phyloP scores from a whole-genome alignment of 768 basidiomycete genomes.

The Kwoniella sp. region DNA sequence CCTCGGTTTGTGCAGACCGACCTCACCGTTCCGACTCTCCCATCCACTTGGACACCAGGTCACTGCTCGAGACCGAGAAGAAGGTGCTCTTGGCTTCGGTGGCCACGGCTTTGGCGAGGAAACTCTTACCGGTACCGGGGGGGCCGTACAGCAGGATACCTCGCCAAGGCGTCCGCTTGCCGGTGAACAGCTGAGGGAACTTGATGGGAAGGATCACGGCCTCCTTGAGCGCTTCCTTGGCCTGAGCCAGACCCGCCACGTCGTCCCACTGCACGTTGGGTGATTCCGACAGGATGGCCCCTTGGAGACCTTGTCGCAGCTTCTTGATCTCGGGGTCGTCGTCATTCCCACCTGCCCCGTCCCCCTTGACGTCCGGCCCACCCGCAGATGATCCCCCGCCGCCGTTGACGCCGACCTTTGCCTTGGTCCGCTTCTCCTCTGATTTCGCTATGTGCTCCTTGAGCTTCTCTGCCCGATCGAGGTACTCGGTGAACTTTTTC shows the following conservation, averaged over 20 bases:
- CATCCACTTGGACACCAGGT: conserved; percentile 99
- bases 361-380: conserved; percentile 44
- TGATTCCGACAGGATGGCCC: conserved; percentile 84
- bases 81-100: conserved; percentile 99
- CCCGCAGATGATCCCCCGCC: conserved; percentile 47
- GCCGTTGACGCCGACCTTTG: conserved; percentile 57
- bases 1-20: neutral
- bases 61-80: conserved; percentile 90
- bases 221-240: conserved; percentile 93
- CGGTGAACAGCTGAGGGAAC: conserved; percentile 96
- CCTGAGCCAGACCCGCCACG: conserved; percentile 90
- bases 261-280: conserved; percentile 98
- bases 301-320: conserved; percentile 79
- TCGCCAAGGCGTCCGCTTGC: conserved; percentile 94
- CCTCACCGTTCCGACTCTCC: conserved; percentile 91
- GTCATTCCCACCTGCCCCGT: conserved; percentile 64
- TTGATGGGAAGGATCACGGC: conserved; percentile 99
- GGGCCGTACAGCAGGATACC: conserved; percentile 96
- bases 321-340: conserved; percentile 93
- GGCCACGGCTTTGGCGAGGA: conserved; percentile 94
- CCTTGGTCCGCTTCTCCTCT: conserved; percentile 62
- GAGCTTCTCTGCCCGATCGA: conserved; percentile 82
- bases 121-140: conserved; percentile 95
- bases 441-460: conserved; percentile 71
- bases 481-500: conserved; percentile 83